These are phyloP conservation scores for Tuber microsphaerosporum DNA, from an alignment of 495 filamentous ascomycete species.

Conservation along the genomic window DNA sequence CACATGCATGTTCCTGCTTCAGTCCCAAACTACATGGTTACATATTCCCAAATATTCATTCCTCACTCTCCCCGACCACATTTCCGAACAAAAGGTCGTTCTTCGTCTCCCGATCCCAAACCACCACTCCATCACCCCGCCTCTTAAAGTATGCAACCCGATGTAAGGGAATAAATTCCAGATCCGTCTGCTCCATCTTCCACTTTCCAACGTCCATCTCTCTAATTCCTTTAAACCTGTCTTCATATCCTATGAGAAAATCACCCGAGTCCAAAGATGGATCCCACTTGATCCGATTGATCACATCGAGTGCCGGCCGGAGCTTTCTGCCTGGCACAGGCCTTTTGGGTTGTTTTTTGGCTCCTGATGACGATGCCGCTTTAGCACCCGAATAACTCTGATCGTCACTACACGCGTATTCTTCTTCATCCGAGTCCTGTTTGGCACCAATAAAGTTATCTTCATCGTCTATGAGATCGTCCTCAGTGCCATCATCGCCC, in stretches of 20 bases:
- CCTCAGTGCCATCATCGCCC: constrained; percentile 45
- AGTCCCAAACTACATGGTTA: background rate
- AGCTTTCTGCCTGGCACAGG: constrained; percentile 32
- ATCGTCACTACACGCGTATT: constrained; percentile 41
- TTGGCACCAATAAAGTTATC: constrained; percentile 13
- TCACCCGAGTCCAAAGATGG: constrained; percentile 53
- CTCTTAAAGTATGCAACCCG: constrained; percentile 65
- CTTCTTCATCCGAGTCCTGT: constrained; percentile 36
- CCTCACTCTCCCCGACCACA: constrained; percentile 28
- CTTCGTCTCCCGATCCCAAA: constrained; percentile 55
- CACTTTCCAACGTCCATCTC: constrained; percentile 60
- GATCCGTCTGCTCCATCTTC: constrained; percentile 69
- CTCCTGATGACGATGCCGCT: constrained; percentile 7
- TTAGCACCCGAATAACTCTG: constrained; percentile 38
- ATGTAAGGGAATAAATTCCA: constrained; percentile 80
- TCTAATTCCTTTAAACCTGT: constrained; percentile 60
- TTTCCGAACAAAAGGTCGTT: constrained; percentile 56
- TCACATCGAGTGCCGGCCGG: constrained; percentile 53
- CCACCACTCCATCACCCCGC: constrained; percentile 46
- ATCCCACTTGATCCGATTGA: constrained; percentile 71
- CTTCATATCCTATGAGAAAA: constrained; percentile 67
- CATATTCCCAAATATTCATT: background rate
- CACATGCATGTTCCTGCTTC: background rate
- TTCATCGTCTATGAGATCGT: constrained; percentile 39
- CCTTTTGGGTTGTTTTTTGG: constrained; percentile 8